Base-by-base conservation (phyloP, 2,329 filamentous ascomycete genomes). In the Monosporascus ibericus region DNA sequence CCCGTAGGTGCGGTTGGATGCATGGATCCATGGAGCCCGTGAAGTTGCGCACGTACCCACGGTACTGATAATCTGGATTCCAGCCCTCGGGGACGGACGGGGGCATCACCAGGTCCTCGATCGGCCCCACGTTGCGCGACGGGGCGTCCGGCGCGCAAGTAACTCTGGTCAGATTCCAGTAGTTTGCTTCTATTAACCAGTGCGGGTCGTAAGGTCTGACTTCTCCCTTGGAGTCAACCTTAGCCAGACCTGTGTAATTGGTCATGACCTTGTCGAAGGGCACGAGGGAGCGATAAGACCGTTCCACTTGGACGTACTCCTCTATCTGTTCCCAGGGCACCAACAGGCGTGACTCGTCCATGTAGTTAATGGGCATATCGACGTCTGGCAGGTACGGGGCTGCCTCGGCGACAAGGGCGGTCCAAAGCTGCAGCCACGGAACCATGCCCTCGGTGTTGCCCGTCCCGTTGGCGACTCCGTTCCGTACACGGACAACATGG, bases 21-120 rank as follows among this genome's bases (percentile, higher is more conserved):
- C 79, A 84, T 1, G 80, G 69, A 61, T 84, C 79, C 18, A 73
- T 72, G 3, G 78, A 73, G 4, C 70, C 70, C 48, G 80, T 81
- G 59, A 79, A 82, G 61, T 84, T 82, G 39, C 68, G 72, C n/a
- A 84, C 67, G 52, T 79, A 76, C 42, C 78, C 77, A 8, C 69
- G 60, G 36, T 70, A 61, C 11, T 65, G 58, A 51, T 70, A 72
- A 47, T 55, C 54, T 3, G 61, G 62, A 8, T 53, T 46, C 55
- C 53, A 62, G 15, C 58, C 49, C 25, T 55, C 34, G 6, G 63
- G 60, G 39, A 65, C 63, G 15, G 50, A 48, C 6, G 64, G 61
- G 0, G 55, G 46, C 57, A 72, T 65, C 30, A 69, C 66, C 15
- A 67, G 58, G 30, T 65, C 63, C 47, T 68, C 57, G 14, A 70